These are phyloP conservation scores for Striga asiatica DNA, from an alignment of 257 asterid genomes.

Conservation along the genomic window DNA sequence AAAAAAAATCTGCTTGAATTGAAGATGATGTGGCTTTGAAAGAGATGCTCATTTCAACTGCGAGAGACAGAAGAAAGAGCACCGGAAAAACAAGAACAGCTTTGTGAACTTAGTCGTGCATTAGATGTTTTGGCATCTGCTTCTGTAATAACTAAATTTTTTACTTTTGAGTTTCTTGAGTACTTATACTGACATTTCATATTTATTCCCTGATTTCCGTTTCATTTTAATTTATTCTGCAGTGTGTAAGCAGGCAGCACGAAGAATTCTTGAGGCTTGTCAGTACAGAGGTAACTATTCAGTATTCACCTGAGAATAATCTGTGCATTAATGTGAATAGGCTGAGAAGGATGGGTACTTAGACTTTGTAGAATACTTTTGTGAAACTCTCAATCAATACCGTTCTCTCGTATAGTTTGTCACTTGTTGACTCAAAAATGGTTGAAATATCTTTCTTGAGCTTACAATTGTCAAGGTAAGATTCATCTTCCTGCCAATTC, in stretches of 20 bases:
- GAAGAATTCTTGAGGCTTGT: slow-evolving; percentile 83
- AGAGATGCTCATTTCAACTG: slow-evolving; percentile 51
- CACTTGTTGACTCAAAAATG: slow-evolving; percentile 3
- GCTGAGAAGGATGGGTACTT: too few species aligned
- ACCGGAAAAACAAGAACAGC: slow-evolving; percentile 65
- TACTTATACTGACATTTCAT: neutral
- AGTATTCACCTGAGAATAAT: neutral
- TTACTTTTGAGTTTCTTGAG: slow-evolving; percentile 13
- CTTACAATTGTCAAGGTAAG: too few species aligned
- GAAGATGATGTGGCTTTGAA: slow-evolving; percentile 61
- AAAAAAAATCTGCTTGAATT: slow-evolving; percentile 27
- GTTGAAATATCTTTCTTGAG: too few species aligned
- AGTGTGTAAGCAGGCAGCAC: slow-evolving; percentile 86
- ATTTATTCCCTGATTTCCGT: slow-evolving; percentile 2
- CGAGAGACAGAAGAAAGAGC: slow-evolving; percentile 70
- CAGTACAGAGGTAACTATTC: slow-evolving; percentile 67
- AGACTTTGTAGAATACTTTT: neutral
- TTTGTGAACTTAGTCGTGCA: slow-evolving; percentile 81
- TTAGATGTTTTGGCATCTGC: slow-evolving; percentile 89
- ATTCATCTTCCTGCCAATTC: too few species aligned
- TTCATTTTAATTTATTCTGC: slow-evolving; percentile 21
- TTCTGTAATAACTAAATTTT: slow-evolving; percentile 39
- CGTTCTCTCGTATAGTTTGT: neutral
- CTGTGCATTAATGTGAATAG: slow-evolving; percentile 8
- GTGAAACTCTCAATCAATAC: neutral